Base-by-base conservation (phyloP, 371 early-diverging fungal species). In the Rozella allomycis region DNA sequence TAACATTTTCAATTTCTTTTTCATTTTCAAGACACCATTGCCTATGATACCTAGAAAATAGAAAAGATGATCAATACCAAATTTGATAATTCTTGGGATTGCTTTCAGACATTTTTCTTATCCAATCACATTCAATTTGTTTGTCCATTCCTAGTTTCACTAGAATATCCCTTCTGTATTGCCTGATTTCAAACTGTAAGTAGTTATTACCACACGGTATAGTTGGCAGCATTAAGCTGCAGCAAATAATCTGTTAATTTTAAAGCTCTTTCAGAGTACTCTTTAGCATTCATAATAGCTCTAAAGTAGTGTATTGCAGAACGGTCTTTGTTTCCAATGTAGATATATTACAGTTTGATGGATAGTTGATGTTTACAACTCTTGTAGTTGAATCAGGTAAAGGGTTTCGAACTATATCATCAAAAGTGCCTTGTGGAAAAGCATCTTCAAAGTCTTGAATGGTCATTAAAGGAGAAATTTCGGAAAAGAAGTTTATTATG, bases 61-160 rank as follows among this genome's bases (percentile, higher is more conserved):
- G 11, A 11, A 21, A 38, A 10, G 13, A 2, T 8, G 32, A 4
- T 25, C 2, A 12, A 40, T 17, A 78, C 85, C 86, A 87, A 17
- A 86, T 66, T 55, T 93, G 93, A 54, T 90, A 90, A 41, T 73
- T 78, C 46, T 94, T 94, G 13, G 82, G 79, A 39, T 79, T 60
- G 17, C 70, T 69, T 3, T 41, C 47, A 3, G 74, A 72, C 41
- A 84, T 58, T 6, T 55, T 52, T 17, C 69, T 53, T 12, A 83
- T 51, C 51, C 70, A 83, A 2, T 67, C 67, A 8, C 88, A 56
- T 43, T 94, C 96, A 9, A 49, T 33, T 8, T 47, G 25, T 20
- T 81, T 42, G 42, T 80, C 69, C 6, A 50, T 35, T 22, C 59
- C 35, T 21, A 86, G 49, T 10, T 63, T 60, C 33, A 66, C 52